Conservation (phyloP, 345 rosid genomes). For the Syzygium grande region DNA sequence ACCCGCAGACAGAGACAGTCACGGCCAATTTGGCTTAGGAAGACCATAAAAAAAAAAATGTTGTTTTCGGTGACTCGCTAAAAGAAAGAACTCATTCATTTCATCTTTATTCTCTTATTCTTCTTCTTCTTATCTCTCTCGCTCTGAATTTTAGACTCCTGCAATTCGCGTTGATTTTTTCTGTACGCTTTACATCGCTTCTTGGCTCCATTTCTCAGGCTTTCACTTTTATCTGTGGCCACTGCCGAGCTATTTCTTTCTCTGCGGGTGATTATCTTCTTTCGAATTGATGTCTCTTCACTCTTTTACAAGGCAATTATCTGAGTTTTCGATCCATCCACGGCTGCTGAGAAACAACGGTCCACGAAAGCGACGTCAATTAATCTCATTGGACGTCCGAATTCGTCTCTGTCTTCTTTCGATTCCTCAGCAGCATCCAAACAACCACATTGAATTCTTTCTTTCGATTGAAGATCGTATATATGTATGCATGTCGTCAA, state of each 20-base stretch:
- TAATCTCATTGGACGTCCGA: background rate
- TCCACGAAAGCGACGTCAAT: background rate
- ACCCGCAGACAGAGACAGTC: background rate
- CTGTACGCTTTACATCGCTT: background rate
- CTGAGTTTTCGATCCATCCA: fast-evolving
- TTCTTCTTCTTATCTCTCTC: no score
- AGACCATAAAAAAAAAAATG: no score
- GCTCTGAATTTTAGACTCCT: background rate
- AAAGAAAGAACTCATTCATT: no score
- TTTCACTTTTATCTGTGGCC: background rate
- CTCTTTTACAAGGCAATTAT: background rate
- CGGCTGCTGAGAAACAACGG: background rate
- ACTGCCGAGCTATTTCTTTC: background rate
- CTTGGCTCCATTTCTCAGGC: background rate
- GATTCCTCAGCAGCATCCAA: background rate
- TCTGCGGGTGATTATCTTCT: background rate
- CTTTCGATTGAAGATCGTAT: background rate
- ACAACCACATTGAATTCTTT: background rate
- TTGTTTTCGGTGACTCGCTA: no score
- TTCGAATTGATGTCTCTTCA: background rate
- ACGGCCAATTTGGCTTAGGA: background rate
- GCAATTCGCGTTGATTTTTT: background rate
- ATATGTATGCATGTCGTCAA: background rate
- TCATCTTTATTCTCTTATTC: no score
- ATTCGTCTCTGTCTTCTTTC: background rate